Evolutionary conservation across 1,139 yeast species (phyloP).

Genomic region (Sugiyamaella castrensis): DNA sequence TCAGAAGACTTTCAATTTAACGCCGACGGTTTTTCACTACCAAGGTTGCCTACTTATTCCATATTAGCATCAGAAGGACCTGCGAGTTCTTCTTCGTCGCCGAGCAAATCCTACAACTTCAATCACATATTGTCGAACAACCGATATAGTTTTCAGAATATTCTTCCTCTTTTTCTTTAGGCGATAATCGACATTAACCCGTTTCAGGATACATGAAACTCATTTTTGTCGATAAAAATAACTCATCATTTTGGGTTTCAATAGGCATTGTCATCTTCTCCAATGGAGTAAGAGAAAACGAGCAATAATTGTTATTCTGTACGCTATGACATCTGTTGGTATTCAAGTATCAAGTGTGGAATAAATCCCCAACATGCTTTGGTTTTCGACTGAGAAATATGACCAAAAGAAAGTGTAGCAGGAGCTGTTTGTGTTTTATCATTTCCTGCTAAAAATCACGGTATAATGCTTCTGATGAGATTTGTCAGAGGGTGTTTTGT

Average conservation of each 20-base stretch:
- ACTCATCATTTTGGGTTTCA: too few species aligned
- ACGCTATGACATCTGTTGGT: constrained; percentile 22
- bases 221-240: too few species aligned
- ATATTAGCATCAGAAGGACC: too few species aligned
- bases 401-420: background rate
- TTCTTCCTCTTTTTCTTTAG: too few species aligned
- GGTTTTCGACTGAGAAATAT: too few species aligned
- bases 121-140: too few species aligned
- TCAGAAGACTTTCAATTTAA: background rate
- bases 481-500: constrained; percentile 19
- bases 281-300: constrained; percentile 11
- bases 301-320: constrained; percentile 10
- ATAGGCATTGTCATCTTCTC: constrained; percentile 11
- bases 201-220: too few species aligned
- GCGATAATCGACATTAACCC: too few species aligned
- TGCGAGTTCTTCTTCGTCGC: too few species aligned
- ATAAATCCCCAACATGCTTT: too few species aligned
- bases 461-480: constrained; percentile 14
- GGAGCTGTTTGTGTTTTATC: constrained; percentile 16
- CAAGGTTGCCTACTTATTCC: background rate
- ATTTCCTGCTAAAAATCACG: constrained; percentile 9
- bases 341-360: constrained; percentile 12
- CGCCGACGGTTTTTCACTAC: background rate
- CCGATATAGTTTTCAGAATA: too few species aligned
- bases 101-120: too few species aligned